phyloP scores from a whole-genome alignment of 2,329 filamentous ascomycete genomes.

The Exophiala calicioides region DNA sequence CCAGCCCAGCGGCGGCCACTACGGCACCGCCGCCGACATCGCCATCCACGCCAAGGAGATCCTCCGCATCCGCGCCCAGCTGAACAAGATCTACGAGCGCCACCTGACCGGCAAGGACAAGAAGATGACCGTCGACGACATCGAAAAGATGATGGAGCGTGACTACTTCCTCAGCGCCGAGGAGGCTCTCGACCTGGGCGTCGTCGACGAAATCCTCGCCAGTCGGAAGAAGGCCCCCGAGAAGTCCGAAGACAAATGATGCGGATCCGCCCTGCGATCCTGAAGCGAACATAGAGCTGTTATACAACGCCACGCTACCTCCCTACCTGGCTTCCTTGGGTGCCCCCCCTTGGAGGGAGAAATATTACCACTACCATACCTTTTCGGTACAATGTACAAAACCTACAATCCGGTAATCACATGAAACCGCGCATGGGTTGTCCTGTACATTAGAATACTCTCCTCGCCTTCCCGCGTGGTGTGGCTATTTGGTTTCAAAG shows the following conservation, averaged over 20 bases:
- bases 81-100: conserved; percentile 85
- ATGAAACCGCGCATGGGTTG: no score
- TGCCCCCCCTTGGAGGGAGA: no score
- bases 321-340: no score
- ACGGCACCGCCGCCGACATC: conserved; percentile 74
- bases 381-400: no score
- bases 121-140: conserved; percentile 58
- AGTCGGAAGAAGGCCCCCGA: conserved; percentile 43
- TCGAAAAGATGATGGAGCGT: conserved; percentile 94
- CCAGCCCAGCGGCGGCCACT: conserved; percentile 79
- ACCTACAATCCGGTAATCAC: no score
- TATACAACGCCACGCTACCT: no score
- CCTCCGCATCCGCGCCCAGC: conserved; percentile 75
- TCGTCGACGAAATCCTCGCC: conserved; percentile 84
- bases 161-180: conserved; percentile 90
- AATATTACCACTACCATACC: no score
- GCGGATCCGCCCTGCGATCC: no score
- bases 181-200: conserved; percentile 85
- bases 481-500: no score
- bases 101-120: conserved; percentile 71
- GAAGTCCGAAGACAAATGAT: conserved; percentile 12
- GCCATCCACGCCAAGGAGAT: conserved; percentile 98
- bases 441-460: no score
- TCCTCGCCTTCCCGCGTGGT: no score
- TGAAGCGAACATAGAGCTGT: no score